Evolutionary conservation across 164 flowering plant genomes (phyloP).

Genomic region (Santalum album): DNA sequence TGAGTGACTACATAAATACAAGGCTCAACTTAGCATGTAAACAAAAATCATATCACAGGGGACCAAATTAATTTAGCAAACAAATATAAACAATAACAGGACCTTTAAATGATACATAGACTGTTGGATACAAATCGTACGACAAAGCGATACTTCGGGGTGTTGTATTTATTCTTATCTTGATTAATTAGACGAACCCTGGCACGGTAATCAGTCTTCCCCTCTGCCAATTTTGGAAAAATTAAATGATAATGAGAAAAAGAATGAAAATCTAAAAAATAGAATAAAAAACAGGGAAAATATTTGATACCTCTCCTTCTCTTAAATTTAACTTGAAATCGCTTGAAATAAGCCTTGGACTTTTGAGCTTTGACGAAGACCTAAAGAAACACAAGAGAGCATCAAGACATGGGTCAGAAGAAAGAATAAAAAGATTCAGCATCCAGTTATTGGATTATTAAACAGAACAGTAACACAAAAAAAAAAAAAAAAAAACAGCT

Average conservation of each 20-base stretch:
- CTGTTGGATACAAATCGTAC: slow-evolving; percentile 75
- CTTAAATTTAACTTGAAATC: slow-evolving; percentile 50
- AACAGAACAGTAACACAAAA: no score
- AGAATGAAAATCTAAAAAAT: background rate
- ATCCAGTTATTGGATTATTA: no score
- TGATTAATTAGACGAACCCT: slow-evolving; percentile 80
- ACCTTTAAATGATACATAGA: background rate
- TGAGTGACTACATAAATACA: background rate
- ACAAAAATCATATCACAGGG: background rate
- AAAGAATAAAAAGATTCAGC: no score
- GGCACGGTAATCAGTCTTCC: slow-evolving; percentile 89
- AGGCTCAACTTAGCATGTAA: background rate
- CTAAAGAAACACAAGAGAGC: no score
- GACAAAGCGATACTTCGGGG: slow-evolving; percentile 80
- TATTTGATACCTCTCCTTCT: slow-evolving; percentile 41
- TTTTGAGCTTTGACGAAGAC: slow-evolving; percentile 44
- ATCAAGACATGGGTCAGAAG: no score
- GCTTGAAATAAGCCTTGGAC: slow-evolving; percentile 36
- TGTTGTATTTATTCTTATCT: slow-evolving; percentile 90
- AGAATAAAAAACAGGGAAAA: background rate
- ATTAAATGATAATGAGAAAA: background rate
- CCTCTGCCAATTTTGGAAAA: slow-evolving; percentile 31
- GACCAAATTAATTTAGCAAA: background rate
- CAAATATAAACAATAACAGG: background rate
- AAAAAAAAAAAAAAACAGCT: no score